phyloP scores from a whole-genome alignment of 1,139 yeast species.

The Scheffersomyces parashehatae region DNA sequence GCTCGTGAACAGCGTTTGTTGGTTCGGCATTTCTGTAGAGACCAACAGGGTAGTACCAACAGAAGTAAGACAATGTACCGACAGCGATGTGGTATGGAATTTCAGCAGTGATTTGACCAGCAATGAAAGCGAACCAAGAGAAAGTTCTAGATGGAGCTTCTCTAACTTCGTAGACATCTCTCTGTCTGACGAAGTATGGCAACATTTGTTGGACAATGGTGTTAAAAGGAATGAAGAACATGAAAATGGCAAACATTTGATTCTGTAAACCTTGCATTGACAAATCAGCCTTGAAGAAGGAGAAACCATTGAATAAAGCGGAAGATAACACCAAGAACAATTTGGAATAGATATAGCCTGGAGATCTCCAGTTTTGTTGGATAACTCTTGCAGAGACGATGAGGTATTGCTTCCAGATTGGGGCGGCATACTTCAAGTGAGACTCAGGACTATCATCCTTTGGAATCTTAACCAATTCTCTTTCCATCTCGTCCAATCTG shows the following conservation, averaged over 20 bases:
- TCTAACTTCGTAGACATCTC: constrained; percentile 64
- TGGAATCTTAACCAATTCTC: constrained; percentile 41
- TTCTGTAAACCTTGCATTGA: constrained; percentile 62
- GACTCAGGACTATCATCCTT: constrained; percentile 32
- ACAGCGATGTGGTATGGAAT: constrained; percentile 34
- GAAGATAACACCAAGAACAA: constrained; percentile 51
- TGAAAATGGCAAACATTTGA: constrained; percentile 57
- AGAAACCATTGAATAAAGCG: constrained; percentile 69
- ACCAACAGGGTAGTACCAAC: constrained; percentile 46
- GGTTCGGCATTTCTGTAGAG: constrained; percentile 34
- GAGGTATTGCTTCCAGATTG: constrained; percentile 47
- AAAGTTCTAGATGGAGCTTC: constrained; percentile 73
- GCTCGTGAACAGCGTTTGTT: constrained; percentile 26
- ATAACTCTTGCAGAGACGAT: constrained; percentile 57
- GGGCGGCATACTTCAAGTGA: constrained; percentile 44
- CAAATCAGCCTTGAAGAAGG: constrained; percentile 67
- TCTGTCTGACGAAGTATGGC: constrained; percentile 69
- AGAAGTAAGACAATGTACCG: constrained; percentile 38
- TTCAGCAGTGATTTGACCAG: constrained; percentile 38
- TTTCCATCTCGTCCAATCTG: constrained; percentile 48
- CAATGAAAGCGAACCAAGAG: constrained; percentile 48
- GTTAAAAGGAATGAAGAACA: constrained; percentile 51
- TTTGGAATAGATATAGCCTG: constrained; percentile 69
- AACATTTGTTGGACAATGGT: constrained; percentile 70
- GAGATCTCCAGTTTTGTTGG: constrained; percentile 76